Evolutionary conservation across 208 protist species (phyloP), one percentile per base, ranked within the genome.

Genomic region (Acanthamoeba castellanii): DNA sequence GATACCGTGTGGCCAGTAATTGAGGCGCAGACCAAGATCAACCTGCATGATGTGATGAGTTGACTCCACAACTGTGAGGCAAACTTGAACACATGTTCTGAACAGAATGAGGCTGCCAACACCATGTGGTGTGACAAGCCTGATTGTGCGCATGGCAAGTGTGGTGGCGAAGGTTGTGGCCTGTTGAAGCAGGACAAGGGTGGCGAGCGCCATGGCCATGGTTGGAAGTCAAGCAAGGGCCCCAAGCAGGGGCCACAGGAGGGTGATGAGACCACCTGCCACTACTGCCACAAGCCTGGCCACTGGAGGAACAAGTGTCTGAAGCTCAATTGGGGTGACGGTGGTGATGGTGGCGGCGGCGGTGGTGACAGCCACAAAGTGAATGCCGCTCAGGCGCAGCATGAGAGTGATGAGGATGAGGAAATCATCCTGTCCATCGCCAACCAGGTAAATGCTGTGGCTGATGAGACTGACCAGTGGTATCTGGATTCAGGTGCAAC

Each of bases 401-500:
- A 68, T 0, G 20, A 68, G 20, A 3, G 16, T 0, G 14, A 20
- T 20, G 25, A 20, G 16, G 61, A 68, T 9, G 61, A 68, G 16
- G 61, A 68, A n/a, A 68, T 20, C 8, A 7, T 68, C 61, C 61
- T 68, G 25, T 13, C 61, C 20, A 30, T 68, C 52, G 16, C 52
- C 11, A 18, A 57, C 16, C 25, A 68, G 22, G 61, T 20, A 0
- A 68, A 68, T 20, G 61, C 25, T n/a, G 16, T 68, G 4, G 1
- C 61, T 20, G 61, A 84, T 22, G 18, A 84, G 30, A 55, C 42
- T 50, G 18, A 84, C 45, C 25, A 16, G 25, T 84, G 74, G 45
- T 84, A 84, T 22, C 74, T 84, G 16, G 74, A 84, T 9, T 84
- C 45, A 32, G 74, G 74, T 4, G 74, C 74, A 0, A 84, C 74